Evolutionary conservation across 345 rosid genomes (phyloP).

Genomic region (Acer campestre): DNA sequence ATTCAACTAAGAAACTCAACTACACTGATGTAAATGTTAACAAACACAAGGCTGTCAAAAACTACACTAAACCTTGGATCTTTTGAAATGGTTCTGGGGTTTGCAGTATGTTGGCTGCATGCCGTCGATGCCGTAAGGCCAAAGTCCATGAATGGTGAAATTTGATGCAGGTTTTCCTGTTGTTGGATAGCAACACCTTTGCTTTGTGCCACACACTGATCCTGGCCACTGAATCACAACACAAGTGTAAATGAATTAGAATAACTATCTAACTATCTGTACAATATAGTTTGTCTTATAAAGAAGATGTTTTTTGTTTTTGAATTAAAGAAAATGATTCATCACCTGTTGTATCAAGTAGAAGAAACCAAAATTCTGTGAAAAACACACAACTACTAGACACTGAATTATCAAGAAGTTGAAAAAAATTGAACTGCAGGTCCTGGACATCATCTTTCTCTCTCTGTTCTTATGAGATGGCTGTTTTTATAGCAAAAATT

Average conservation of each 20-base stretch:
- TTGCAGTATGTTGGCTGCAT: neutral
- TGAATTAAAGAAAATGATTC: neutral
- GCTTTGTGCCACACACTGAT: neutral
- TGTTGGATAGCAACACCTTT: neutral
- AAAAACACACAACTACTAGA: constrained; percentile 6
- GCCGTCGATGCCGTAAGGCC: neutral
- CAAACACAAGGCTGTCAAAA: too few relatives aligned
- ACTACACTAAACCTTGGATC: neutral
- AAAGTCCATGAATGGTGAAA: constrained; percentile 1
- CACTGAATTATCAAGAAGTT: constrained; percentile 9
- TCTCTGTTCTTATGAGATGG: neutral
- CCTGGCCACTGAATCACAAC: constrained; percentile 12
- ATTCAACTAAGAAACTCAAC: too few relatives aligned
- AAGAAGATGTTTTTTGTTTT: neutral
- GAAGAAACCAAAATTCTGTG: constrained; percentile 5
- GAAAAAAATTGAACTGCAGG: neutral
- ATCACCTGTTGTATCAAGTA: constrained; percentile 3
- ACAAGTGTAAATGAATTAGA: neutral
- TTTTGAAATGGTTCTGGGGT: neutral
- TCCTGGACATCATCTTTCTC: constrained; percentile 9
- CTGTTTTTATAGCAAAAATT: neutral
- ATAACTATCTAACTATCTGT: neutral
- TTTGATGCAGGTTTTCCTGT: neutral
- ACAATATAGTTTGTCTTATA: neutral
- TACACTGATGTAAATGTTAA: too few relatives aligned